Evolutionary conservation across 306 rosid genomes (phyloP).

Genomic region (Acacia confusa): DNA sequence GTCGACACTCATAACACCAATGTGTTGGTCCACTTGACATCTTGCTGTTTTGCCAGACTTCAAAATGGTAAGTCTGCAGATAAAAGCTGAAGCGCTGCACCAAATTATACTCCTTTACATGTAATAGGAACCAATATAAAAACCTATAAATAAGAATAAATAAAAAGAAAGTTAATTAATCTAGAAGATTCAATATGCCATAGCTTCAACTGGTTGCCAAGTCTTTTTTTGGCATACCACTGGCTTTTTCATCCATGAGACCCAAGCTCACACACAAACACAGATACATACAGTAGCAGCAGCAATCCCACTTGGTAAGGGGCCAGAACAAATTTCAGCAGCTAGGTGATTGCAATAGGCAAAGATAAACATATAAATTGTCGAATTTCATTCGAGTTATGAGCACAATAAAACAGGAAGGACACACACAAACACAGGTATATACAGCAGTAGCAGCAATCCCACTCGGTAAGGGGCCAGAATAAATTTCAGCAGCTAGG

Average conservation of each 20-base stretch:
- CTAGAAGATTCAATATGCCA: slow-evolving; percentile 15
- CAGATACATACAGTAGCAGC: background rate
- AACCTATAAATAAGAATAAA: background rate
- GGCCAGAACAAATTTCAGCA: slow-evolving; percentile 5
- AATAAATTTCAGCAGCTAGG: too few species aligned
- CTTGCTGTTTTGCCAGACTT: slow-evolving; percentile 27
- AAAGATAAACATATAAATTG: too few species aligned
- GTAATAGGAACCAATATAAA: slow-evolving; percentile 11
- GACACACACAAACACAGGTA: too few species aligned
- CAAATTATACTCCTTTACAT: slow-evolving; percentile 15
- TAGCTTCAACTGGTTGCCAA: background rate
- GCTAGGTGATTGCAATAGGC: too few species aligned
- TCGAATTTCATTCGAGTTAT: too few species aligned
- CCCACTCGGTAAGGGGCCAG: too few species aligned
- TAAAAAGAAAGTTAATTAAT: background rate
- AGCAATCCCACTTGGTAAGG: background rate
- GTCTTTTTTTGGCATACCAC: background rate
- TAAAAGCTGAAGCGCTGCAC: slow-evolving; percentile 16
- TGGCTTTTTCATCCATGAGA: background rate
- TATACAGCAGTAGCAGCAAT: too few species aligned
- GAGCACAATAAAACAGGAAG: too few species aligned
- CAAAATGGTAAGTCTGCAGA: slow-evolving; percentile 19
- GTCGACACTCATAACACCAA: slow-evolving; percentile 69
- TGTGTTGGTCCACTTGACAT: slow-evolving; percentile 74
- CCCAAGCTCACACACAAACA: background rate